Conservation (phyloP, 495 filamentous ascomycete genomes). For the Neurospora sp. region DNA sequence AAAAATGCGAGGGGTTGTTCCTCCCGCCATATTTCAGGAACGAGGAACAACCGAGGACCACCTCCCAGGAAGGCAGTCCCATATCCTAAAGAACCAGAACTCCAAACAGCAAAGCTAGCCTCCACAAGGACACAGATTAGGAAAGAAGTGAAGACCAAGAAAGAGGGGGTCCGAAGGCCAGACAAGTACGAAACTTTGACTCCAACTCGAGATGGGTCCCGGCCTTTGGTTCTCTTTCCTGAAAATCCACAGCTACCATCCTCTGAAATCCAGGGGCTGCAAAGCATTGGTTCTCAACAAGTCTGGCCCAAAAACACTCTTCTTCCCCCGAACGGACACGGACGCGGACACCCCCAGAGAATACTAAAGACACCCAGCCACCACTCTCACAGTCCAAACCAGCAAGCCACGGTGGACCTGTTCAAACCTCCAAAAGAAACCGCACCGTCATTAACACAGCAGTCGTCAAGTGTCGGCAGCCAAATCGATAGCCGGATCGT, state of each 20-base stretch:
- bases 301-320: not conserved
- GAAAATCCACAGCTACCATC: slow-evolving; percentile 4
- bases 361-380: slow-evolving; percentile 3
- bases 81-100: slow-evolving; percentile 14
- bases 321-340: not conserved
- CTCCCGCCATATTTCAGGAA: slow-evolving; percentile 31
- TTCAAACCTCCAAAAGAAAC: slow-evolving; percentile 4
- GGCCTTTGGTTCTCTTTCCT: slow-evolving; percentile 12
- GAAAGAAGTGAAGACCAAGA: slow-evolving; percentile 9
- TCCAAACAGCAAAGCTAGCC: slow-evolving; percentile 15
- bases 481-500: slow-evolving; percentile 24
- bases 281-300: slow-evolving; percentile 10
- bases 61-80: slow-evolving; percentile 29
- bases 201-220: slow-evolving; percentile 93
- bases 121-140: slow-evolving; percentile 11
- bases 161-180: slow-evolving; percentile 21
- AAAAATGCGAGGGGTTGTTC: slow-evolving; percentile 43
- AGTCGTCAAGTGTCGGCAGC: slow-evolving; percentile 28
- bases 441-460: slow-evolving; percentile 29
- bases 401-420: slow-evolving; percentile 2
- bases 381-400: not conserved
- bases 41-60: slow-evolving; percentile 34
- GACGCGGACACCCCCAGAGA: not conserved
- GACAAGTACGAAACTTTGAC: slow-evolving; percentile 96
- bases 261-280: not conserved